These are phyloP conservation scores for Omphalea diandra DNA, from an alignment of 441 rosid genomes.

Conservation along the genomic window DNA sequence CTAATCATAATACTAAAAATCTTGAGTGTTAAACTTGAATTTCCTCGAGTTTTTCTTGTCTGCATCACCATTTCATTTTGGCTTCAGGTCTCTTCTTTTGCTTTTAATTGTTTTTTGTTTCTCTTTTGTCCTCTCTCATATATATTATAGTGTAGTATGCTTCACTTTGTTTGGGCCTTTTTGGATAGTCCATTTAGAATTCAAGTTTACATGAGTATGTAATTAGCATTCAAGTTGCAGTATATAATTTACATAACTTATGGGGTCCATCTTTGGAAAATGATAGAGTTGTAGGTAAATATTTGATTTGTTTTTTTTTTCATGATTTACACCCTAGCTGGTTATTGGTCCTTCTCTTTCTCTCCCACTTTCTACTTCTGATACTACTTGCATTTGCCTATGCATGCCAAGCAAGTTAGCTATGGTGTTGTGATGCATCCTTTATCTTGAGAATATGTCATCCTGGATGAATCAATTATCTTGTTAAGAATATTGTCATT, in stretches of 20 bases:
- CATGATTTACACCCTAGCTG: not conserved
- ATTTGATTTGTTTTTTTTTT: not conserved
- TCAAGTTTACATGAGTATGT: not conserved
- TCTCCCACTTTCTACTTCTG: not conserved
- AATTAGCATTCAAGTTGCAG: not conserved
- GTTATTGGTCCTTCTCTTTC: not conserved
- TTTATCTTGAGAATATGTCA: conserved; percentile 9
- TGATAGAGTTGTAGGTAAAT: not conserved
- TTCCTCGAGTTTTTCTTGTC: too few relatives aligned
- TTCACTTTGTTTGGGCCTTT: too few relatives aligned
- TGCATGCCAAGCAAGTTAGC: not conserved
- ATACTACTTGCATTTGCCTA: not conserved
- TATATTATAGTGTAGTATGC: too few relatives aligned
- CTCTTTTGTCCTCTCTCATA: too few relatives aligned
- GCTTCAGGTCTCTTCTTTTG: too few relatives aligned
- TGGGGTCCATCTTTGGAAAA: not conserved
- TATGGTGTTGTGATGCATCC: not conserved
- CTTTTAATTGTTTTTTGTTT: too few relatives aligned
- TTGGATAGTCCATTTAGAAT: not conserved
- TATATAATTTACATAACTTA: not conserved
- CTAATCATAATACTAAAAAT: too few relatives aligned
- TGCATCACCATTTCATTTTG: too few relatives aligned
- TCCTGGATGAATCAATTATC: conserved; percentile 9
- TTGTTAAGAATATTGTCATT: conserved; percentile 19
- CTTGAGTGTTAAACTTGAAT: too few relatives aligned